These are phyloP conservation scores for Arctostaphylos glauca DNA, from an alignment of 148 eudicot genomes.

Conservation along the genomic window DNA sequence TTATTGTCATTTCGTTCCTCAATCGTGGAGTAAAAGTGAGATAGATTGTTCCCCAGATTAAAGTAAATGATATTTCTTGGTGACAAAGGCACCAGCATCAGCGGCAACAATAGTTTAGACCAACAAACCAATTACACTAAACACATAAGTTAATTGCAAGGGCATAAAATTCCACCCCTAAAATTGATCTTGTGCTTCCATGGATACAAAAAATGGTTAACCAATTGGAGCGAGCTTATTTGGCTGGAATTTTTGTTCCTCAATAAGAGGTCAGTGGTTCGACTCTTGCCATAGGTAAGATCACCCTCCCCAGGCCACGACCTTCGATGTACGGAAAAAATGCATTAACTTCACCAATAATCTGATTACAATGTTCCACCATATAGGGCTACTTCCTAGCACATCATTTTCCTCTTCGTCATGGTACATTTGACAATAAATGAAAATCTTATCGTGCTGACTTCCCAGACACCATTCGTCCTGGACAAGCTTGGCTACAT, in stretches of 20 bases:
- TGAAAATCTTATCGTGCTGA: neutral
- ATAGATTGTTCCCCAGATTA: neutral
- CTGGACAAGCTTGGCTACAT: neutral
- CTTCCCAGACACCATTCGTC: neutral
- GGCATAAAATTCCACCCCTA: neutral
- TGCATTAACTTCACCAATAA: neutral
- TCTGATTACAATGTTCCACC: neutral
- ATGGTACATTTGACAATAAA: neutral
- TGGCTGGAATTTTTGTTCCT: neutral
- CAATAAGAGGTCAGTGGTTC: neutral
- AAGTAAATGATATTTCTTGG: neutral
- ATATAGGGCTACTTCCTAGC: neutral
- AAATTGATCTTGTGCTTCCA: neutral
- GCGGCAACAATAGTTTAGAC: neutral
- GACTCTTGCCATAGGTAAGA: neutral
- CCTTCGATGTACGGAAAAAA: neutral
- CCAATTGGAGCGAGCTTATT: neutral
- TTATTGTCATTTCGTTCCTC: neutral
- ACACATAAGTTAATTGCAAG: neutral
- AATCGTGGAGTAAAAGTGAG: neutral
- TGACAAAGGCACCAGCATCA: neutral
- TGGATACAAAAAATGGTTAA: neutral
- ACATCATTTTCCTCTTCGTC: slow-evolving; percentile 5
- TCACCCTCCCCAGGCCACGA: neutral
- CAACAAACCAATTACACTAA: neutral